phyloP scores from a whole-genome alignment of 2,329 filamentous ascomycete species.

The Lasiodiplodia theobromae region DNA sequence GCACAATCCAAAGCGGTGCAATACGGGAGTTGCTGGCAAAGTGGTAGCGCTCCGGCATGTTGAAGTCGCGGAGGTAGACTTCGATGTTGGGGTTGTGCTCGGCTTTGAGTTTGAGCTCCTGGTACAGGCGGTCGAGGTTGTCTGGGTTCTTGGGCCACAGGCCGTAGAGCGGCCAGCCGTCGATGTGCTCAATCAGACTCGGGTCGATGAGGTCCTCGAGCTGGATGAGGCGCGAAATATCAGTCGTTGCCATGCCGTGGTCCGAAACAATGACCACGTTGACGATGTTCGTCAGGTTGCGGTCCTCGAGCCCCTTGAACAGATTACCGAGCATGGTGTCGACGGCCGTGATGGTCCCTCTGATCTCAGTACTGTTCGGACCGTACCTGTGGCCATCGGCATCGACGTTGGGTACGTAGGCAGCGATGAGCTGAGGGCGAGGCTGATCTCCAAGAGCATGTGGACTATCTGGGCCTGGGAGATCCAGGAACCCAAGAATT shows the following conservation, averaged over 20 bases:
- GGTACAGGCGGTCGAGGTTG: conserved; percentile 73
- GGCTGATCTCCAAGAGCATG: conserved; percentile 57
- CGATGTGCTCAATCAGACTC: conserved; percentile 77
- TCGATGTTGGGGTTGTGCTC: conserved; percentile 74
- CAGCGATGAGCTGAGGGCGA: conserved; percentile 89
- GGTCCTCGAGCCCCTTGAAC: conserved; percentile 75
- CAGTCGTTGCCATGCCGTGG: conserved; percentile 97
- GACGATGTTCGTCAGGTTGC: conserved; percentile 88
- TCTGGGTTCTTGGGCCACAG: conserved; percentile 76
- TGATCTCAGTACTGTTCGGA: conserved; percentile 93
- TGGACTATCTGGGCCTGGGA: conserved; percentile 72
- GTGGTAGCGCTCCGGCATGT: conserved; percentile 94
- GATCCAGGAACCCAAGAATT: conserved; percentile 83
- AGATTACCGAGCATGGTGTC: conserved; percentile 83
- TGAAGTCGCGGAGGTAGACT: conserved; percentile 82
- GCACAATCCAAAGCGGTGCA: conserved; percentile 92
- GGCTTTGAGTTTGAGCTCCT: conserved; percentile 61
- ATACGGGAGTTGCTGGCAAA: conserved; percentile 89
- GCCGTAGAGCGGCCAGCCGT: conserved; percentile 94
- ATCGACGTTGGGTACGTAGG: conserved; percentile 94
- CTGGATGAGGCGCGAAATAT: conserved; percentile 79
- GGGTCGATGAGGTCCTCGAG: conserved; percentile 88
- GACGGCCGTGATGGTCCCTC: conserved; percentile 76
- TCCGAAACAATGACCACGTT: conserved; percentile 97
- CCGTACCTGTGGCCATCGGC: conserved; percentile 85